These are phyloP conservation scores for Phytophthora brassicae DNA, from an alignment of 352 stramenopile species.

Conservation along the genomic window DNA sequence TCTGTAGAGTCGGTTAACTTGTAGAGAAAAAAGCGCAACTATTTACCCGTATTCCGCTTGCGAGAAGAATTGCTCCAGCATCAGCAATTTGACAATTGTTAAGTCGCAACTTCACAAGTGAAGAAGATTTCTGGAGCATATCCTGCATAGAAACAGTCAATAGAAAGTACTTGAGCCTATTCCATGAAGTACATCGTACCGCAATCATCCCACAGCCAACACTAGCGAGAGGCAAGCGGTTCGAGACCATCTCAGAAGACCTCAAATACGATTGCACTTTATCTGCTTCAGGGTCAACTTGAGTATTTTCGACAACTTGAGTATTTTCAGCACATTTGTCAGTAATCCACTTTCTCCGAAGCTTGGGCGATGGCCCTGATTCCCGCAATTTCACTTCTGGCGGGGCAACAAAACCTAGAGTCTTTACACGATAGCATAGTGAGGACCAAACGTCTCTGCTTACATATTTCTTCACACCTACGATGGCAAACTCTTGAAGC, in stretches of 20 bases:
- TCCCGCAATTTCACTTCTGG: conserved; percentile 9
- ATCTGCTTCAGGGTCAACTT: neutral
- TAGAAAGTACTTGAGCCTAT: neutral
- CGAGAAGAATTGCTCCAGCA: conserved; percentile 45
- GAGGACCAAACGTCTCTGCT: neutral
- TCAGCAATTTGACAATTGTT: conserved; percentile 48
- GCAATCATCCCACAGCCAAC: conserved; percentile 26
- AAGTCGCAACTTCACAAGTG: conserved; percentile 32
- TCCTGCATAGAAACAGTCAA: conserved; percentile 16
- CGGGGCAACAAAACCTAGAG: conserved; percentile 4
- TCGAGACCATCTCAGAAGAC: neutral
- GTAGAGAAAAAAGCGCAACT: neutral
- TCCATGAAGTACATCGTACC: conserved; percentile 1
- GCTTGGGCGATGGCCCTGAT: neutral
- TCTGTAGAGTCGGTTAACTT: neutral
- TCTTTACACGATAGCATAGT: neutral
- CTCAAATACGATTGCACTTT: neutral
- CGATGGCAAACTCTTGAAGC: conserved; percentile 7
- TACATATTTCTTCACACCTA: neutral
- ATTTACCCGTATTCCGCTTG: conserved; percentile 38
- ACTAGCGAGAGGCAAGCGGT: conserved; percentile 19
- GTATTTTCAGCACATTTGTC: neutral
- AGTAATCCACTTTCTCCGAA: conserved; percentile 18
- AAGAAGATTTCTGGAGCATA: conserved; percentile 13
- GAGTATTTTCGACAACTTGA: too few relatives aligned